Evolutionary conservation across 331 rosid species (phyloP).

Genomic region (Pyracantha coccinea): DNA sequence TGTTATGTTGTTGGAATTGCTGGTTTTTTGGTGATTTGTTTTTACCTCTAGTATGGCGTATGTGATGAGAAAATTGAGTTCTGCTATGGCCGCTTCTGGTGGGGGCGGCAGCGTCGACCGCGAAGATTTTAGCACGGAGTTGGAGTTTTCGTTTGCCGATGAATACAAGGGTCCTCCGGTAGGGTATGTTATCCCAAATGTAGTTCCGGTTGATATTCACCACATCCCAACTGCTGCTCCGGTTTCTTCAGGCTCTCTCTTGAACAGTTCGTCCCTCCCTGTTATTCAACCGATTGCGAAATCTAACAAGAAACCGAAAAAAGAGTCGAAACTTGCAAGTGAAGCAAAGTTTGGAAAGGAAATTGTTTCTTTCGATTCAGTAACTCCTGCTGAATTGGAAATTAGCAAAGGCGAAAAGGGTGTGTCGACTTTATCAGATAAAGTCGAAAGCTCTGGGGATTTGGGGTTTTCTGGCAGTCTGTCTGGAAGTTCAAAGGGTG

Average conservation of each 20-base stretch:
- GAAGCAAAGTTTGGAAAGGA: background rate
- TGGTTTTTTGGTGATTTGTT: background rate
- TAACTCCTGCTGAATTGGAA: background rate
- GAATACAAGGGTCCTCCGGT: conserved; percentile 73
- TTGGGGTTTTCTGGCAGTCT: conserved; percentile 1
- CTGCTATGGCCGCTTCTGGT: conserved; percentile 21
- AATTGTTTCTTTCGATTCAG: background rate
- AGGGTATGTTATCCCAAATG: conserved; percentile 52
- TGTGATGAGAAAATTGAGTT: conserved; percentile 35
- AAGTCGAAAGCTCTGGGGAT: conserved; percentile 16
- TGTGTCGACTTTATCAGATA: conserved; percentile 1
- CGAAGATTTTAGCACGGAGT: conserved; percentile 8
- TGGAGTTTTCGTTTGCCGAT: conserved; percentile 61
- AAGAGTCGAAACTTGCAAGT: background rate
- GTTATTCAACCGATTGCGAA: conserved; percentile 58
- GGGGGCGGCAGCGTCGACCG: conserved; percentile 10
- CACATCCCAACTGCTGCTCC: conserved; percentile 57
- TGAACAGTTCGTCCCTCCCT: conserved; percentile 38
- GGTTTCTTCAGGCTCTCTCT: conserved; percentile 32
- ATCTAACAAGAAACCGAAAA: background rate
- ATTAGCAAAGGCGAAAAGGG: conserved; percentile 2
- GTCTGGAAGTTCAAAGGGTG: background rate
- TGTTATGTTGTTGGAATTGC: background rate
- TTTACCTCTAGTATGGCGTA: conserved; percentile 35
- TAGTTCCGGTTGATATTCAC: conserved; percentile 44